Evolutionary conservation across 306 rosid genomes (phyloP), one percentile per base, ranked within the genome.

Genomic region (Amphicarpaea edgeworthii): DNA sequence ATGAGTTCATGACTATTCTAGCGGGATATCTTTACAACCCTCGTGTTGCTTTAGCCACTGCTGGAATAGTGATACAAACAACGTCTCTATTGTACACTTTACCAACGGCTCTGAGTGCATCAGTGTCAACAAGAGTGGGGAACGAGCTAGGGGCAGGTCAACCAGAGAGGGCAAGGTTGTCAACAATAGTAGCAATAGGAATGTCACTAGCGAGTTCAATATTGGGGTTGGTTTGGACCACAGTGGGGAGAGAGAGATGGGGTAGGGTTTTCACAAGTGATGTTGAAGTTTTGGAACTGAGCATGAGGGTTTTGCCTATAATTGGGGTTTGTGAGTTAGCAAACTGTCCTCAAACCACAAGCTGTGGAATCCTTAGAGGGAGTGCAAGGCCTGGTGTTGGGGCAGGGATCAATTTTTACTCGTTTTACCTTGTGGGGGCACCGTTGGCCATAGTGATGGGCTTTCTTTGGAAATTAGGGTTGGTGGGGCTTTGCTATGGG

Each of bases 341-440:
- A 68, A 87, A 90, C 68, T 86, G 90, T 43, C 95, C 92, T 3
- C 95, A 90, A 63, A 90, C 95, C 3, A 87, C 95, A 20, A 75
- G 92, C 41, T 86, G 90, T 75, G 95, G 95, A 23, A 79, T 87
- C 6, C 80, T 90, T 10, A 87, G 95, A 40, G 95, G 95, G 14
- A 90, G 87, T 79, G 95, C 92, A 5, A 84, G 95, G 79, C 90
- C 95, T 1, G 92, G 92, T 14, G 63, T 84, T 41, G 95, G 92
- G 12, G 95, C 90, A 0, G 85, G 70, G 5, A 84, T 90, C 5
- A 87, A 90, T 70, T 86, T 90, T 30, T 87, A 68, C 8, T 85
- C 95, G 2, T 90, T 90, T 64, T 90, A 90, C 77, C 24, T 90
- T 78, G 95, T 87, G 79, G 95, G 95, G 11, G 95, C 92, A 10